phyloP scores from a whole-genome alignment of 1,284 basidiomycete genomes.

The Cryptococcus sp. region DNA sequence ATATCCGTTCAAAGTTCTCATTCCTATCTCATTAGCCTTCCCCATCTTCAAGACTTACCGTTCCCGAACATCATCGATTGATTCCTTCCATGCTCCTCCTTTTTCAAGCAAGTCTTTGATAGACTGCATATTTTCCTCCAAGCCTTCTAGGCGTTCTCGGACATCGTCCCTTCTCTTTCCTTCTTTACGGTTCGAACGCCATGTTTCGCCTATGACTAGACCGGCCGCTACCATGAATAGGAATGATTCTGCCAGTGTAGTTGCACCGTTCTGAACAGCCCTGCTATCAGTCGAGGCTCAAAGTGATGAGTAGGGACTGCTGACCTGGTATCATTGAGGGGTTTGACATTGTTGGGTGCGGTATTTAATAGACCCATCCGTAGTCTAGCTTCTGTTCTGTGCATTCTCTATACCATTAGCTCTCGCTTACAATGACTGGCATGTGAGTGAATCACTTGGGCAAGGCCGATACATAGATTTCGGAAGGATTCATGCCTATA shows the following conservation, averaged over 20 bases:
- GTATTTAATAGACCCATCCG: constrained; percentile 76
- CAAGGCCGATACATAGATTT: constrained; percentile 67
- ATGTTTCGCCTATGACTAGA: constrained; percentile 73
- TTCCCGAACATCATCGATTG: constrained; percentile 23
- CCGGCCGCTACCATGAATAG: constrained; percentile 72
- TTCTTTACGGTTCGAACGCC: constrained; percentile 67
- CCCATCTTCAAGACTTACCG: constrained; percentile 19
- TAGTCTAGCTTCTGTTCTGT: constrained; percentile 69
- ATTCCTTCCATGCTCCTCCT: constrained; percentile 12
- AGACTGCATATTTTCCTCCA: constrained; percentile 52
- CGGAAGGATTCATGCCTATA: constrained; percentile 73
- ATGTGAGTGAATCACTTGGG: constrained; percentile 53
- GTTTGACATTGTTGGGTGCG: constrained; percentile 68
- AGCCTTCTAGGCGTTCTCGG: constrained; percentile 60
- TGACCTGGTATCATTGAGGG: constrained; percentile 75
- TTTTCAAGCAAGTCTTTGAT: constrained; percentile 20
- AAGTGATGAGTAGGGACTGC: constrained; percentile 23
- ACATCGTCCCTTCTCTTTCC: constrained; percentile 69
- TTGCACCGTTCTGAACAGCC: constrained; percentile 84
- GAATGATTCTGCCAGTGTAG: constrained; percentile 78
- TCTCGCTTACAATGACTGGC: neutral
- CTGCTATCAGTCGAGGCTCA: constrained; percentile 47
- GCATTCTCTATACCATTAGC: constrained; percentile 53
- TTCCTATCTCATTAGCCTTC: constrained; percentile 27
- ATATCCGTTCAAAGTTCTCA: constrained; percentile 57